Conservation (phyloP, 768 basidiomycete species). For the Termitomyces sp. region DNA sequence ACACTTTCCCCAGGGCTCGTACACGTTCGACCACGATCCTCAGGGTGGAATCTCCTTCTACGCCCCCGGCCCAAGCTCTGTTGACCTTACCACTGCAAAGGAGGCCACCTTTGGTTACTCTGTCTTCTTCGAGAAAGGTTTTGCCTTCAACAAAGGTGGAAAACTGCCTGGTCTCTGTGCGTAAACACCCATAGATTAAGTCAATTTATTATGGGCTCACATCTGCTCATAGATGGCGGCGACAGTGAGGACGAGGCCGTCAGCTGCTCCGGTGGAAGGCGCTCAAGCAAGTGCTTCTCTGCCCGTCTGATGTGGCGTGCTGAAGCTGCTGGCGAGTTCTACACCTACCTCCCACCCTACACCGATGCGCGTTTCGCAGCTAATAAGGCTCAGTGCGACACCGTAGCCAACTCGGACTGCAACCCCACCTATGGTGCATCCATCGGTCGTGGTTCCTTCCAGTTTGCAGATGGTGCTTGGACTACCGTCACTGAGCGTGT, state of each 20-base stretch:
- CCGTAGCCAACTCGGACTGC: constrained; percentile 43
- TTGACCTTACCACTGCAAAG: constrained; percentile 54
- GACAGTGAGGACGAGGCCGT: constrained; percentile 38
- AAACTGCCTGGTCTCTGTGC: constrained; percentile 70
- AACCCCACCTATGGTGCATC: constrained; percentile 63
- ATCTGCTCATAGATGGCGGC: constrained; percentile 43
- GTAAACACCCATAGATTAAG: constrained; percentile 16
- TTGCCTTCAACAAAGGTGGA: constrained; percentile 62
- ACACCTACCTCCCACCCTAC: constrained; percentile 61
- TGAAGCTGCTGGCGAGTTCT: constrained; percentile 56
- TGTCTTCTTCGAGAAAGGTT: constrained; percentile 56
- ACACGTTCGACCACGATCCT: constrained; percentile 38
- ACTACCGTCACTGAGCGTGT: constrained; percentile 66
- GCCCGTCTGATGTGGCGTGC: constrained; percentile 67
- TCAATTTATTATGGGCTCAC: constrained; percentile 3
- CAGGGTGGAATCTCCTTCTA: constrained; percentile 70
- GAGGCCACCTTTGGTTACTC: constrained; percentile 62
- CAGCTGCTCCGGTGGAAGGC: constrained; percentile 61
- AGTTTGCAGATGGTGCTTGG: constrained; percentile 59
- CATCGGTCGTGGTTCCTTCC: constrained; percentile 65
- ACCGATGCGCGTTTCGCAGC: constrained; percentile 30
- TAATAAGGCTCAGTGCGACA: constrained; percentile 45
- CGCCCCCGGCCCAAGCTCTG: constrained; percentile 45
- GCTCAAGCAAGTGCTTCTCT: constrained; percentile 52
- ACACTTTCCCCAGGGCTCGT: constrained; percentile 52